Percentiles rank a stretch among this genome's conserved stretches.
Evolutionary conservation across 169 alveolate genomes (phyloP).

Genomic region (Babesia microti): DNA sequence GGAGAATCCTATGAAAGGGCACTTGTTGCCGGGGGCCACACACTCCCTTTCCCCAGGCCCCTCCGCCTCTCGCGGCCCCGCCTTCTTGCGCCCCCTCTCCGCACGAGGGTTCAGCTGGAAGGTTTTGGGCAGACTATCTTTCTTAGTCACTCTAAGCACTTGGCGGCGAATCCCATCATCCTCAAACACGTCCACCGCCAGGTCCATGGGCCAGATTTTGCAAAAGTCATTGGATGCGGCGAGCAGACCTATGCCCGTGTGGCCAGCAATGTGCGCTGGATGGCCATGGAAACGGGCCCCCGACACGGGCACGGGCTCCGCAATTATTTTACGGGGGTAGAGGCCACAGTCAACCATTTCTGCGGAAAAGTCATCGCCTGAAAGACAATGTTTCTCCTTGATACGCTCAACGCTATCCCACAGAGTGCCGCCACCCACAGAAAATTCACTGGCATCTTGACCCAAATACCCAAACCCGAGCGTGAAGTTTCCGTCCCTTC

Average conservation of each 20-base stretch:
- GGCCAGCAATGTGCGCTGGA: too few species aligned
- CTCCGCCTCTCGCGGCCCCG: conserved; percentile 24
- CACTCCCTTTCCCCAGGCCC: too few species aligned
- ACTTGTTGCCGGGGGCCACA: too few species aligned
- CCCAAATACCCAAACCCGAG: conserved; percentile 73
- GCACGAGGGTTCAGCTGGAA: conserved; percentile 66
- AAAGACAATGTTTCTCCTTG: too few species aligned
- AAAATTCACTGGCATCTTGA: conserved; percentile 33
- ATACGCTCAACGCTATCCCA: conserved; percentile 47
- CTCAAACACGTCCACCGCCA: conserved; percentile 35
- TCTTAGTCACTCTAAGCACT: conserved; percentile 21
- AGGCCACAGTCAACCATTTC: too few species aligned
- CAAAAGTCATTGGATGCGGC: too few species aligned
- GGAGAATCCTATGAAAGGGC: conserved; percentile 21
- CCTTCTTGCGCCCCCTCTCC: conserved; percentile 62
- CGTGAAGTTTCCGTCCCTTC: conserved; percentile 70
- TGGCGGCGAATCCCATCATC: conserved; percentile 60
- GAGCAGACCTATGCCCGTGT: too few species aligned
- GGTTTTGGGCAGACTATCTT: conserved; percentile 46
- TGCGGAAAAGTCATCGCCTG: too few species aligned
- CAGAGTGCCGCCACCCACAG: conserved; percentile 61
- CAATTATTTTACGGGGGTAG: too few species aligned
- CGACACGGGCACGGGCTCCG: too few species aligned
- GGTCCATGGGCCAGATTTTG: conserved; percentile 31
- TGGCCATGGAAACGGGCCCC: too few species aligned